These are phyloP conservation scores for Aureobasidium sp. DNA, from an alignment of 2,329 filamentous ascomycete species.

Conservation along the genomic window DNA sequence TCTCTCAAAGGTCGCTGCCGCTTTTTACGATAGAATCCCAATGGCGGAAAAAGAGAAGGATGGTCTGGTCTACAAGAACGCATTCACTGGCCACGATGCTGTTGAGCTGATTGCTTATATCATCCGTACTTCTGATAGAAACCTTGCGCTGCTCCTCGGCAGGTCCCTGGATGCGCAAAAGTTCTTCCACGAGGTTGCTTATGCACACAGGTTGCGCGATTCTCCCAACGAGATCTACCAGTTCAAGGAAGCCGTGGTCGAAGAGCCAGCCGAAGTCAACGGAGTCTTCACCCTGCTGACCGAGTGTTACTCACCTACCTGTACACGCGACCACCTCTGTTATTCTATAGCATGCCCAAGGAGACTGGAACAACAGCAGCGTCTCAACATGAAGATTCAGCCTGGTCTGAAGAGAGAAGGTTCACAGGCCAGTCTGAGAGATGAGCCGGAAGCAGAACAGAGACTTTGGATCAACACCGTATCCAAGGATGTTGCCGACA, in stretches of 20 bases:
- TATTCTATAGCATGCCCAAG: conserved; percentile 97
- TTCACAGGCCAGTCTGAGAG: conserved; percentile 66
- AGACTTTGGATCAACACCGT: conserved; percentile 99
- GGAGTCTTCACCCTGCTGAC: conserved; percentile 94
- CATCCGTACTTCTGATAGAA: conserved; percentile 93
- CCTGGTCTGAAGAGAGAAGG: conserved; percentile 72
- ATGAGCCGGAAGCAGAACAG: conserved; percentile 87
- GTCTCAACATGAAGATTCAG: conserved; percentile 87
- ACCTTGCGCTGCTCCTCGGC: conserved; percentile 82
- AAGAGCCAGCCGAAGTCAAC: conserved; percentile 79
- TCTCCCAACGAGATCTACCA: conserved; percentile 95
- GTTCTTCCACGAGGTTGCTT: conserved; percentile 98
- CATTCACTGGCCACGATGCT: conserved; percentile 90
- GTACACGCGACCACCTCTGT: conserved; percentile 88
- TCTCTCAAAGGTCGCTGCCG: conserved; percentile 85
- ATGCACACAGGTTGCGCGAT: conserved; percentile 90
- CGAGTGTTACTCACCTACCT: conserved; percentile 97
- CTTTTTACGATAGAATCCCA: conserved; percentile 82
- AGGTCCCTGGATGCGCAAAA: conserved; percentile 94
- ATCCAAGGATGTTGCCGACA: conserved; percentile 87
- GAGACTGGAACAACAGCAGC: conserved; percentile 86
- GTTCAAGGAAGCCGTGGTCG: conserved; percentile 86
- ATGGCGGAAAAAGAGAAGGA: conserved; percentile 90
- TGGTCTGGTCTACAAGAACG: conserved; percentile 92
- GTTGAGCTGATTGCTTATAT: conserved; percentile 95